Evolutionary conservation across 495 filamentous ascomycete species (phyloP), one percentile per base, ranked within the genome.

Genomic region (Neurospora sp.): DNA sequence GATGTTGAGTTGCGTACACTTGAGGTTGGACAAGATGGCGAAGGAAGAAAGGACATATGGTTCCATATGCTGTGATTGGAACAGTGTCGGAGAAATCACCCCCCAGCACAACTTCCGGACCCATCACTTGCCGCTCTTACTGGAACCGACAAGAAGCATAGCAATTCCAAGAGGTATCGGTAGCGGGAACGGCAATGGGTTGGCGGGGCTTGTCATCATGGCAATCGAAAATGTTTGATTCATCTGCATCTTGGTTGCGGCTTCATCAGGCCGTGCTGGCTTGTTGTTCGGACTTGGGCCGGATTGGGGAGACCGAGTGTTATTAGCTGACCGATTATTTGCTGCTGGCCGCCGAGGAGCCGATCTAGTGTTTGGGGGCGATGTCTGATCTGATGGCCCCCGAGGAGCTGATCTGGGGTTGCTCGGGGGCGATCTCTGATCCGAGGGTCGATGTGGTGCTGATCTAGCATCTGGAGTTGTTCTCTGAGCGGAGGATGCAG

Each of bases 171-270:
- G 44, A 0, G 78, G 75, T 37, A 80, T 69, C 1, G 78, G 76
- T 14, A 80, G 41, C 1, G 73, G 70, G 37, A 80, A 79, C 5
- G 78, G 78, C 41, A 80, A 27, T 2, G 72, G 73, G 22, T 79
- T 77, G 69, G 69, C 75, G 0, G 76, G 76, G 16, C 73, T 70
- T 8, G 75, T 59, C 69, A 81, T 78, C 78, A 79, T 76, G 16
- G 75, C 69, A 18, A 75, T 76, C 22, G 76, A 74, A 1, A 74
- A 69, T 1, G 75, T 78, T 46, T 77, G 75, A 20, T 77, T 77
- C 18, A 81, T 75, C 44, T 79, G 78, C 37, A 69, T 73, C 73
- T 77, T 80, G 42, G 77, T 76, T 0, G 76, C 76, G 16, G 27
- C 37, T 37, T 78, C 78, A 39, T 71, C 41, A 18, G 31, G 42